Conservation (phyloP, 192 early-diverging fungal genomes). For the Coemansia sp. region DNA sequence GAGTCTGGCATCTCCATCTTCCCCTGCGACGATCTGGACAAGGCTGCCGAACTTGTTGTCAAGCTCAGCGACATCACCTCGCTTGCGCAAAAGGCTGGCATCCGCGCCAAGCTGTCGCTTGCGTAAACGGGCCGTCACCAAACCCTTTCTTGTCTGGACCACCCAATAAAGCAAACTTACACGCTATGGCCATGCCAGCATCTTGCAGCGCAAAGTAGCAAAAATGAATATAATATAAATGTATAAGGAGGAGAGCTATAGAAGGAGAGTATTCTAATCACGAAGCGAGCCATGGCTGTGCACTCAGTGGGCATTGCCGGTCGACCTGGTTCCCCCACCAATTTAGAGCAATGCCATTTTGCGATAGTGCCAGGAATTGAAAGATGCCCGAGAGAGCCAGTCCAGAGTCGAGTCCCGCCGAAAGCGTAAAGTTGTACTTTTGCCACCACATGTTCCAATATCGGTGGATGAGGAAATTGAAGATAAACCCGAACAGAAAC, state of each 20-base stretch:
- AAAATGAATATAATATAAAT: neutral
- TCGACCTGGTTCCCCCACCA: conserved; percentile 25
- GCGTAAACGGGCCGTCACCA: conserved; percentile 13
- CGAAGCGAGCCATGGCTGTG: conserved; percentile 38
- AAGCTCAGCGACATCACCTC: conserved; percentile 58
- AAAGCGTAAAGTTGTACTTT: conserved; percentile 59
- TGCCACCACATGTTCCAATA: conserved; percentile 70
- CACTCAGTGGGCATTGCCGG: conserved; percentile 46
- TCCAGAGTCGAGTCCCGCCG: conserved; percentile 64
- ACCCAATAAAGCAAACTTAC: neutral
- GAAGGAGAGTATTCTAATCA: conserved; percentile 1
- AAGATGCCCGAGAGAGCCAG: conserved; percentile 51
- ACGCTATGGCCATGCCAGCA: neutral
- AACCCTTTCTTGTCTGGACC: neutral
- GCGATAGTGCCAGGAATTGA: conserved; percentile 3
- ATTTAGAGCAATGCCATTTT: neutral
- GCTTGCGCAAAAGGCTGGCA: conserved; percentile 51
- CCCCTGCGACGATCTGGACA: conserved; percentile 93
- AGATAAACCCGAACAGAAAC: conserved; percentile 66
- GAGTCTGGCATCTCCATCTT: conserved; percentile 93
- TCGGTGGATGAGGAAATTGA: conserved; percentile 72
- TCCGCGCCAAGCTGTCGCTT: conserved; percentile 53
- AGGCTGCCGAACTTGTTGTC: conserved; percentile 75
- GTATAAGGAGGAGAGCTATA: neutral
- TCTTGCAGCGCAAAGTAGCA: no score